These are phyloP conservation scores for Closterium sp. DNA, from an alignment of 139 green algal species.

Conservation along the genomic window DNA sequence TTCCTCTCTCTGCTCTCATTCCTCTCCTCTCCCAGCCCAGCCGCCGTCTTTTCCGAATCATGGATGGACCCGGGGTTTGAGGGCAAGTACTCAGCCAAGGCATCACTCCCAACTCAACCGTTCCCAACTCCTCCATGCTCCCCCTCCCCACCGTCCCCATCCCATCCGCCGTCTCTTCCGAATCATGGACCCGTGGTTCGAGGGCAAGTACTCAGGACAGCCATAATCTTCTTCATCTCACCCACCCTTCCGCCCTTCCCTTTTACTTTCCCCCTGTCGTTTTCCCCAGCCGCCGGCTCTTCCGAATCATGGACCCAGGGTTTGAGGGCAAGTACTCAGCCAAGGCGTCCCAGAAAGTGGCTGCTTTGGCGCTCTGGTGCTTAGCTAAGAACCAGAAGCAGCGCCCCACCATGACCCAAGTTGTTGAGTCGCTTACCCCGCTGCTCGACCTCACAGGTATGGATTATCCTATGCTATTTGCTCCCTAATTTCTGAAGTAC, in stretches of 20 bases:
- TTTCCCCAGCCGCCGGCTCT: background rate
- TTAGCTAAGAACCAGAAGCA: constrained; percentile 34
- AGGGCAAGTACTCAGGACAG: background rate
- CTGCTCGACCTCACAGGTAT: constrained; percentile 42
- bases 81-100: constrained; percentile 38
- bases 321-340: constrained; percentile 44
- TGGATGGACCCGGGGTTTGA: background rate
- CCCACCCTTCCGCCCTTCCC: too few relatives aligned
- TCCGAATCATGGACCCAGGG: background rate
- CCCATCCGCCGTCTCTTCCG: background rate
- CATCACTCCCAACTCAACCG: too few relatives aligned
- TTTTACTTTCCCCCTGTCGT: background rate
- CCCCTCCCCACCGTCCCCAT: background rate
- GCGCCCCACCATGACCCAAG: constrained; percentile 43
- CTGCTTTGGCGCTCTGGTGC: constrained; percentile 27
- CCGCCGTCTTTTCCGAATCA: background rate
- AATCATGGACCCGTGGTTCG: background rate
- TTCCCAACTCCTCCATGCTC: too few relatives aligned
- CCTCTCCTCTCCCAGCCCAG: background rate
- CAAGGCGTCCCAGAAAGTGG: constrained; percentile 36
- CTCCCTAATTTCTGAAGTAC: background rate
- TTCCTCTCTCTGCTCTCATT: too few relatives aligned
- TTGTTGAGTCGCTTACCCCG: constrained; percentile 40
- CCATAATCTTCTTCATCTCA: too few relatives aligned
- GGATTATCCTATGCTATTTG: background rate